Base-by-base conservation (phyloP, 768 basidiomycete genomes). In the Stropharia rugosoannulata region DNA sequence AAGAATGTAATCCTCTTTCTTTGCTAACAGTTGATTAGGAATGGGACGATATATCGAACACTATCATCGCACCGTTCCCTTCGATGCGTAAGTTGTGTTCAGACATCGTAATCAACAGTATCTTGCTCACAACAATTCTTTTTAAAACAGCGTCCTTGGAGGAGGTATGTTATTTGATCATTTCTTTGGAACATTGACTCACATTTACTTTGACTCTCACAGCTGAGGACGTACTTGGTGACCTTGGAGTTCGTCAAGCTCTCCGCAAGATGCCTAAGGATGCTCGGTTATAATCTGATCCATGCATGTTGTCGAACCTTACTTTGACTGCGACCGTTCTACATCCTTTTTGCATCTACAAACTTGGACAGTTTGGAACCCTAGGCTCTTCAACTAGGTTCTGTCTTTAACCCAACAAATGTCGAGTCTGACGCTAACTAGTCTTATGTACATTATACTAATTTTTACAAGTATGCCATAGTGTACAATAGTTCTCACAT, bases 191-290 rank as follows among this genome's bases (percentile, higher is more conserved):
- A 12, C 8, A 46, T 27, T 27, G 25, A 8, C 15, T 41, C 15
- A 27, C 45, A 27, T 18, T 15, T 19, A 48, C 36, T 44, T 52
- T 18, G 35, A 39, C 48, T 50, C 41, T 54, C 39, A 44, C 53
- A 78, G 88, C 89, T 59, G 87, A 90, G 68, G 89, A 90, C 59
- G 90, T 93, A 7, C 73, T 93, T 50, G 84, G 83, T 4, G 91
- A 93, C 65, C 77, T 94, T 32, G 91, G 92, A 47, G 90, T 92
- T 12, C 80, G 91, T 43, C 90, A 91, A 66, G 90, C 89, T 19
- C 62, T 63, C 39, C 62, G 62, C 38, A 60, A 56, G 49, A 63
- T 63, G 62, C 62, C 62, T 25, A 60, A 59, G 41, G 58, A 59
- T 47, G 62, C 55, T 32, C 49, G 62, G 50, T 55, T 60, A 49